Evolutionary conservation across 768 basidiomycete genomes (phyloP), one percentile per base, ranked within the genome.

Genomic region (Nidularia sp.): DNA sequence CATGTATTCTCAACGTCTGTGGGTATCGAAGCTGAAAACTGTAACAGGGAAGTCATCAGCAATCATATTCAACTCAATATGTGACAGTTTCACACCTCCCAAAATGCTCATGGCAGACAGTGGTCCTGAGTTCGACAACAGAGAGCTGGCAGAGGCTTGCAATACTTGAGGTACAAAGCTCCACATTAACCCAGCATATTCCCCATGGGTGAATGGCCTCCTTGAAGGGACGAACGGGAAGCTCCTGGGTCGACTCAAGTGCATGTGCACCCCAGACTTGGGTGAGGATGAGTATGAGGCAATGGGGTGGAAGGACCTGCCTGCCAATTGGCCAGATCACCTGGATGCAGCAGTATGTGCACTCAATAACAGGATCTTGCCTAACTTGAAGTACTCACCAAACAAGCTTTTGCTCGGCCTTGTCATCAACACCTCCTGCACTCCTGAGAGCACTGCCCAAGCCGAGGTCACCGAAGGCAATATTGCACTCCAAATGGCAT

Each of bases 121-220:
- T 0, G 69, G 72, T 0, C 41, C 53, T 1, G 66, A 74, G 47
- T 76, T 76, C 52, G 57, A 69, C 25, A 69, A 68, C 54, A 33
- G 60, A 6, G 67, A 69, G 5, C 63, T 77, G 0, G 1, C 36
- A 0, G 60, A 50, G 2, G 55, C 57, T 45, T 77, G 71, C 49
- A 49, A 55, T 2, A 25, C 47, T 7, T 32, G 55, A 6, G 55
- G 60, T 0, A 60, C 59, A 1, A 47, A 61, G 31, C 52, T 57
- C 2, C 54, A 65, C 6, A 53, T 66, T 0, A 53, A 59, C 0
- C 39, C 70, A 10, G 68, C 68, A 2, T 76, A 76, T 46, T 59
- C 71, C 7, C 73, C 72, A 4, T 76, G 73, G 74, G 55, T 73
- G 7, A 74, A 74, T 46, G 67, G 72, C 10, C 22, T 45, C 10